Base-by-base conservation (phyloP, 257 asterid species). In the Solanum medicagineum region DNA sequence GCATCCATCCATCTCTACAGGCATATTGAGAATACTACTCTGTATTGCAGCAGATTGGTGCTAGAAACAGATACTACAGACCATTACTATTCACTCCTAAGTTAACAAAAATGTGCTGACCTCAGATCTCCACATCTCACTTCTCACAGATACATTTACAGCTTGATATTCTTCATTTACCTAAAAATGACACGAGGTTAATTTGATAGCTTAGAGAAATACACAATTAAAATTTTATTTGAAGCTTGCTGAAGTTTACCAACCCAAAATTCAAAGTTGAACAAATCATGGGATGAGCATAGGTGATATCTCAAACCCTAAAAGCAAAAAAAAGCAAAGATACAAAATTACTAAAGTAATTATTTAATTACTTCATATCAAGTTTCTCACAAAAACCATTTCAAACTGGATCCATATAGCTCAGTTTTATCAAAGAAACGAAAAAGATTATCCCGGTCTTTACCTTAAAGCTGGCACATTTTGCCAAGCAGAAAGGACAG, bases 211-310 rank as follows among this genome's bases (percentile, higher is more conserved):
- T 81, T 86, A 81, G 49, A 80, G 81, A 63, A 80, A 54, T 54
- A 53, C 66, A 83, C 29, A 9, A 42, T 19, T 32, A 74, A 62
- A 80, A 45, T 51, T 42, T 83, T 22, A 57, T 59, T 15, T 29
- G 80, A 81, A 84, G 87, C 81, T 20, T 62, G 84, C 71, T 62
- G 40, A 70, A 86, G 87, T 90, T 89, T 84, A 93, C 98, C 84
- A 87, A 97, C 99, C 99, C 99, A 97, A 90, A 97, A 97, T 91
- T 97, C 99, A 83, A 91, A 97, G 93, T 91, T 92, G 94, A 97
- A 97, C 86, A 95, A 92, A 93, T 95, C 99, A 55, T 97, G 99
- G 57, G 91, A 91, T 84, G 98, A 84, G 20, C 91, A 88, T 85
- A 97, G 90, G 88, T 95, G 99, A 90, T 84, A 92, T 92, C 99